A percentile compares a stretch with the other conserved stretches of the same genome.
Conservation (phyloP, 2,329 filamentous ascomycete species). For the Tothia fuscella region DNA sequence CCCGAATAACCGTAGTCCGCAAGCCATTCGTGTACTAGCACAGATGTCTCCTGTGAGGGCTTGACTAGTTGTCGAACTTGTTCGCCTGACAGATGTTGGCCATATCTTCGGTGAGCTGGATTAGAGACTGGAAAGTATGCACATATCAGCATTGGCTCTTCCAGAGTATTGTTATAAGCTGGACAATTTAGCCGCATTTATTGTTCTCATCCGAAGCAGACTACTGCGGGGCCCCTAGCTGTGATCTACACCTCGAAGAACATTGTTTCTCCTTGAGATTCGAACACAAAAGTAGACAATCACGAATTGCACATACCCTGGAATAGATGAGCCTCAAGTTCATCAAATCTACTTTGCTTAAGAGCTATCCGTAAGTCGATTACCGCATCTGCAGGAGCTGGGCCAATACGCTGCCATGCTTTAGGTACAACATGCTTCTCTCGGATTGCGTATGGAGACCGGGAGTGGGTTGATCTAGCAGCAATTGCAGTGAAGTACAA, state of each 20-base stretch:
- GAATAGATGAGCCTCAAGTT: slow-evolving; percentile 43
- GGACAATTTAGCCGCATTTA: too few species aligned
- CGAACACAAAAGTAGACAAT: background rate
- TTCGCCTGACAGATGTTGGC: slow-evolving; percentile 48
- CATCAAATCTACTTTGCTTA: slow-evolving; percentile 45
- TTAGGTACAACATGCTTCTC: slow-evolving; percentile 42
- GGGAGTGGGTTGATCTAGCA: background rate
- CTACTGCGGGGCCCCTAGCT: too few species aligned
- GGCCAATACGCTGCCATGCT: slow-evolving; percentile 37
- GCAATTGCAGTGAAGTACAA: background rate
- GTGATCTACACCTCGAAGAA: too few species aligned
- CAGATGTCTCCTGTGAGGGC: slow-evolving; percentile 36
- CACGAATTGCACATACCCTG: slow-evolving; percentile 23
- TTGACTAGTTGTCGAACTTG: slow-evolving; percentile 44
- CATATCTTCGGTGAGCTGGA: slow-evolving; percentile 46
- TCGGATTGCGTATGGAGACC: slow-evolving; percentile 38
- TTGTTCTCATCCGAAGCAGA: too few species aligned
- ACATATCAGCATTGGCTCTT: too few species aligned
- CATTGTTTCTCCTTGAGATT: too few species aligned
- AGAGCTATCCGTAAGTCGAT: slow-evolving; percentile 46
- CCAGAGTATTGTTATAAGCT: too few species aligned
- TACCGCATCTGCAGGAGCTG: slow-evolving; percentile 35
- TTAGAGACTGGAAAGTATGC: slow-evolving; percentile 15
- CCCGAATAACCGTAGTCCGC: slow-evolving; percentile 35
- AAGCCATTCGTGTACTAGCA: slow-evolving; percentile 45